phyloP scores from a whole-genome alignment of 1,284 basidiomycete species.

The Cutaneotrichosporon sp. region DNA sequence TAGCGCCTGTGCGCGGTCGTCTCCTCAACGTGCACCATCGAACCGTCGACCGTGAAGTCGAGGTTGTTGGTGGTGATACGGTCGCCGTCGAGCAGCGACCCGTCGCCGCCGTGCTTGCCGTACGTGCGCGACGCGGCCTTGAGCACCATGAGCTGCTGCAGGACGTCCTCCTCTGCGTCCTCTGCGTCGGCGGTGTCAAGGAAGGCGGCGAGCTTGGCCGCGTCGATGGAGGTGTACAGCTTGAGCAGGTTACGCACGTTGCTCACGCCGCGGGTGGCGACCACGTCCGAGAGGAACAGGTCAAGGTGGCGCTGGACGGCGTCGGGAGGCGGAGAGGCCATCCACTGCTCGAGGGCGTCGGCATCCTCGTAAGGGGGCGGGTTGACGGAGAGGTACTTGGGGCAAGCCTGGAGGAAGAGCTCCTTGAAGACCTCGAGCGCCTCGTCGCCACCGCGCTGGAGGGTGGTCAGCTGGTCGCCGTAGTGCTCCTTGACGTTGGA shows the following conservation, averaged over 20 bases:
- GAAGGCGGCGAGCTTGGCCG: conserved; percentile 86
- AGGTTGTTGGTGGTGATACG: conserved; percentile 85
- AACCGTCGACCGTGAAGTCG: conserved; percentile 88
- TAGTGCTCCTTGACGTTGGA: conserved; percentile 89
- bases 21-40: conserved; percentile 94
- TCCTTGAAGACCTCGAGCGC: conserved; percentile 83
- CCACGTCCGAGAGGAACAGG: conserved; percentile 73
- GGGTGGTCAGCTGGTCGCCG: conserved; percentile 81
- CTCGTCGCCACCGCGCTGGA: conserved; percentile 65
- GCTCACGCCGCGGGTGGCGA: conserved; percentile 69
- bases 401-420: conserved; percentile 88
- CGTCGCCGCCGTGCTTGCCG: conserved; percentile 63
- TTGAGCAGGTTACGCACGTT: conserved; percentile 89
- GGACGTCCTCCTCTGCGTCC: conserved; percentile 73
- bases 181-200: conserved; percentile 49
- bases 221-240: conserved; percentile 88
- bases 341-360: conserved; percentile 58
- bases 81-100: conserved; percentile 70
- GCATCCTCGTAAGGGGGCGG: conserved; percentile 87
- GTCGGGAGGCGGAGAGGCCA: conserved; percentile 58
- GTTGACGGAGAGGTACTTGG: conserved; percentile 93
- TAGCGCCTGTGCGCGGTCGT: conserved; percentile 86
- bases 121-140: conserved; percentile 64
- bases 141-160: conserved; percentile 95
- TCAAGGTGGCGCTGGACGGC: conserved; percentile 76